Conservation (phyloP, 805 yeast genomes). For the Candida succiphila region DNA sequence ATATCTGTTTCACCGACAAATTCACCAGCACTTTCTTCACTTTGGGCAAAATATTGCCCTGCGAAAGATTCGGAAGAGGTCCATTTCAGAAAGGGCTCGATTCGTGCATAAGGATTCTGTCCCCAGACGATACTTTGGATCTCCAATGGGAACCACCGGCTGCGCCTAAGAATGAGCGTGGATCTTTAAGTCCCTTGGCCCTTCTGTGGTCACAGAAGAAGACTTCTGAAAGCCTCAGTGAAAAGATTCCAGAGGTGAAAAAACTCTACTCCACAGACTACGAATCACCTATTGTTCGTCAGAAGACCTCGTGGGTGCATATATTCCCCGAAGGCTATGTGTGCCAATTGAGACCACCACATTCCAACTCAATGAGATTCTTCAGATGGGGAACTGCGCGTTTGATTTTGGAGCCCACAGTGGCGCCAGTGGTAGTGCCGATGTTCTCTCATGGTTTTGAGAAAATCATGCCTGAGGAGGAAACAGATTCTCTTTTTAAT, state of each 20-base stretch:
- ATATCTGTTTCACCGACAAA: conserved; percentile 66
- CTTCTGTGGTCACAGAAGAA: not conserved
- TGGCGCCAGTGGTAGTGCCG: conserved; percentile 81
- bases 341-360: conserved; percentile 72
- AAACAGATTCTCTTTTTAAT: conserved; percentile 42
- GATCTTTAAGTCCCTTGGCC: not conserved
- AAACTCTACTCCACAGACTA: conserved; percentile 23
- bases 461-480: conserved; percentile 71
- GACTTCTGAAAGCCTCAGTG: not conserved
- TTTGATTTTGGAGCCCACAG: conserved; percentile 69
- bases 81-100: conserved; percentile 89
- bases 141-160: conserved; percentile 16
- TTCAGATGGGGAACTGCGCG: conserved; percentile 95
- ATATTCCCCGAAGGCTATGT: conserved; percentile 94
- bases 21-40: conserved; percentile 56
- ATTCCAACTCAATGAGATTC: conserved; percentile 80
- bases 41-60: conserved; percentile 80
- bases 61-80: conserved; percentile 84
- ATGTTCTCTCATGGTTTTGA: conserved; percentile 83
- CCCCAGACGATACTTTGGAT: conserved; percentile 65
- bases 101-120: conserved; percentile 70
- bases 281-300: conserved; percentile 47
- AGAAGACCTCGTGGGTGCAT: conserved; percentile 81
- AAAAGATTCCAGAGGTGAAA: conserved; percentile 6
- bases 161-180: not conserved